Conservation (phyloP, 2,329 filamentous ascomycete species). For the Boeremia lycopersici region DNA sequence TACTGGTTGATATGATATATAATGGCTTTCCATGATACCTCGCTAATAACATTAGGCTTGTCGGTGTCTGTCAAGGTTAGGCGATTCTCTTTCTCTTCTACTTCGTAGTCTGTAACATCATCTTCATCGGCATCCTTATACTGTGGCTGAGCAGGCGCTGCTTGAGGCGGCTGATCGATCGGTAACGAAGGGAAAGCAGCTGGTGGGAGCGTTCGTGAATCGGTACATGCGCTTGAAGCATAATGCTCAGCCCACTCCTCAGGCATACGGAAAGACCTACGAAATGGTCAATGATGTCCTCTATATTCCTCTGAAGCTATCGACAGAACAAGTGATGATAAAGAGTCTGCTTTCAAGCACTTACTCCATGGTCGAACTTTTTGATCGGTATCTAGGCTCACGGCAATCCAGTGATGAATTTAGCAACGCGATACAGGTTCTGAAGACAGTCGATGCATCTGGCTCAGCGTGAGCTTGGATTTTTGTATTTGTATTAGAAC, state of each 20-base stretch:
- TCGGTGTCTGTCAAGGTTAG: not conserved
- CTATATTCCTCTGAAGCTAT: too few species aligned
- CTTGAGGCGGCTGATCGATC: not conserved
- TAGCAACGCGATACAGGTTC: too few species aligned
- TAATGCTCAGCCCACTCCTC: not conserved
- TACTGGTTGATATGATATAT: too few species aligned
- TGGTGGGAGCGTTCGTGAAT: not conserved
- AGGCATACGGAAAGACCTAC: not conserved
- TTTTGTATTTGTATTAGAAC: too few species aligned
- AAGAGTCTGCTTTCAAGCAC: too few species aligned
- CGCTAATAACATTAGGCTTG: not conserved
- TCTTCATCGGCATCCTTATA: not conserved
- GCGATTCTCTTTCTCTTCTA: not conserved
- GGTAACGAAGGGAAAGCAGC: constrained; percentile 1
- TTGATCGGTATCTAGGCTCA: too few species aligned
- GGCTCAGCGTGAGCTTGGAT: too few species aligned
- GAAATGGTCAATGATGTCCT: not conserved
- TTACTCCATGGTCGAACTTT: too few species aligned
- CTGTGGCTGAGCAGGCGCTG: not conserved
- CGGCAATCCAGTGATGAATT: too few species aligned
- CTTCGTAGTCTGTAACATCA: not conserved
- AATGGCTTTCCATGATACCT: too few species aligned
- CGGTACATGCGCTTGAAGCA: not conserved
- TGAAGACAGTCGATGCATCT: too few species aligned
- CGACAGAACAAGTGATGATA: too few species aligned